Evolutionary conservation across 2,329 filamentous ascomycete genomes (phyloP), one percentile per base, ranked within the genome.

Genomic region (Karstenula rhodostoma): DNA sequence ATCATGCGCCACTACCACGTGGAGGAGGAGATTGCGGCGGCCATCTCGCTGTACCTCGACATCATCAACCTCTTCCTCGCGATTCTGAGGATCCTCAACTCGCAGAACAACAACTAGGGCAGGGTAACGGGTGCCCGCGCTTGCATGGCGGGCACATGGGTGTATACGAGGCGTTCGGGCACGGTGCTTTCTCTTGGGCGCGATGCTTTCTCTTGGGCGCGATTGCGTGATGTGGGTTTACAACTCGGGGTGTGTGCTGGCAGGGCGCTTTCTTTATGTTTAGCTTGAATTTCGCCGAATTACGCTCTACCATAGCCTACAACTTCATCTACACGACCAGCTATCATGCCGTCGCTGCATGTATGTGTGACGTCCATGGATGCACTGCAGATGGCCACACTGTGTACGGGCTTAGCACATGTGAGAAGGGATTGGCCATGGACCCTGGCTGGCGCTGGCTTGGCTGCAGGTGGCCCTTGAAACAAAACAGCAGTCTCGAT

Each of bases 61-160:
- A 89, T 98, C 66, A 92, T 98, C 83, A 99, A 99, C 85, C 80
- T 99, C 68, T 99, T 99, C 87, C 84, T 99, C 68, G 90, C 93
- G 56, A 99, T 99, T 74, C 84, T 99, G 74, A 87, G 95, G 74
- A 98, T 99, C 71, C 84, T 99, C 74, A 99, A 99, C 85, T 96
- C 90, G 83, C 92, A 97, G 85, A 90, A 89, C 76, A 94, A 96
- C 81, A 96, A 97, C 85, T 98, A 89, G 55, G 66, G 43, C 29
- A 4, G 27, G 22, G 15, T 19, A 10, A 8, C n/a, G 19, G 13
- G n/a, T 32, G 44, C 3, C 4, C 17, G 27, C 15, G 3, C 22
- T 27, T 53, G 19, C 29, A 33, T 4, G 56, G 32, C 2, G 2
- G 35, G 27, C 25, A 17, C 35, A 49, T 23, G 44, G 43, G 32